Conservation (phyloP, 768 basidiomycete genomes). For the Tricholoma sp. region DNA sequence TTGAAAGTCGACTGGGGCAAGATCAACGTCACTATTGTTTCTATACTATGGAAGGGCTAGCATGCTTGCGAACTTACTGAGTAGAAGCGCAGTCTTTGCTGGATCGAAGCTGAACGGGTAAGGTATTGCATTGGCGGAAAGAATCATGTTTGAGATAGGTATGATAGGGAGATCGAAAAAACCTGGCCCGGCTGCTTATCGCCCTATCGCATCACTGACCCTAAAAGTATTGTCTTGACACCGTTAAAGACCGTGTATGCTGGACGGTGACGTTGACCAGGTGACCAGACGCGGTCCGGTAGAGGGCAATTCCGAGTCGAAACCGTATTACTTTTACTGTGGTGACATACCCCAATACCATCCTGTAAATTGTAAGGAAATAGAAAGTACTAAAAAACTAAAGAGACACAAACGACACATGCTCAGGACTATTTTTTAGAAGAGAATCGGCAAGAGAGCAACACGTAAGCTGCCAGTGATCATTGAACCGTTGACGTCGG, state of each 20-base stretch:
- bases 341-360: no score
- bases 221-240: not conserved
- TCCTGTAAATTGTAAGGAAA: no score
- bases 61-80: not conserved
- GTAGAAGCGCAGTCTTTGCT: not conserved
- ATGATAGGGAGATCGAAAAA: not conserved
- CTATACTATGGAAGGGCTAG: not conserved
- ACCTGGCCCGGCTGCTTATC: not conserved
- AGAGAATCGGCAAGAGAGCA: no score
- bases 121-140: not conserved
- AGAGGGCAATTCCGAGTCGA: no score
- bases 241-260: no score
- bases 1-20: not conserved
- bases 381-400: no score
- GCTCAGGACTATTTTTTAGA: no score
- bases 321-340: no score
- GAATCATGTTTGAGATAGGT: not conserved
- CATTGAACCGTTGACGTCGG: no score
- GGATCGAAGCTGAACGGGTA: not conserved
- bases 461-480: no score
- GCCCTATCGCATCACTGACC: not conserved
- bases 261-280: not conserved
- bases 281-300: no score
- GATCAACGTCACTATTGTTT: not conserved
- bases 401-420: no score